A percentile compares a stretch with the other conserved stretches of the same genome.
phyloP scores from a whole-genome alignment of 2,329 filamentous ascomycete genomes.

The Drechslerella dactyloides region DNA sequence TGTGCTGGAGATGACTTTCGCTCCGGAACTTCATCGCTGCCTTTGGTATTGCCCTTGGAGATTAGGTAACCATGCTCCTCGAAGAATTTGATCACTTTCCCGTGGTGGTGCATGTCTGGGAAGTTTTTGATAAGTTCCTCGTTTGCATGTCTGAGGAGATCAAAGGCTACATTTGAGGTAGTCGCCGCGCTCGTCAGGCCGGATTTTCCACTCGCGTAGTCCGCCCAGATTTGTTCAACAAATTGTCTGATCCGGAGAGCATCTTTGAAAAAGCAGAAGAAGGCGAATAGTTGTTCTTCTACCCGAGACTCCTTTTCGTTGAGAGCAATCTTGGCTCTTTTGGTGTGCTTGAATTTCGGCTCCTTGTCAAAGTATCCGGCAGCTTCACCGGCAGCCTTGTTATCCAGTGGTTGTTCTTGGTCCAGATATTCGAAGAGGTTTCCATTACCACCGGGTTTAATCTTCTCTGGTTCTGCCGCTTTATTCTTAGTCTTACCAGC shows the following conservation, averaged over 20 bases:
- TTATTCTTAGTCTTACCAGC: not conserved
- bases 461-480: not conserved
- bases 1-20: not conserved
- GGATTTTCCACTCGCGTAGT: slow-evolving; percentile 11
- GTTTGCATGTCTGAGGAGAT: slow-evolving; percentile 23
- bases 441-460: not conserved
- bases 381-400: not conserved
- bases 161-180: slow-evolving; percentile 13
- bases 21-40: not conserved
- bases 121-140: slow-evolving; percentile 12
- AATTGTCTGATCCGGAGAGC: slow-evolving; percentile 2
- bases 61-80: slow-evolving; percentile 5
- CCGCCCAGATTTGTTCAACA: slow-evolving; percentile 1
- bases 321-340: not conserved
- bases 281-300: slow-evolving; percentile 24
- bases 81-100: slow-evolving; percentile 3
- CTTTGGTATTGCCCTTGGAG: not conserved
- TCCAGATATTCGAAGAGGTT: slow-evolving; percentile 20
- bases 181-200: slow-evolving; percentile 1
- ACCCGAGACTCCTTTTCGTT: not conserved
- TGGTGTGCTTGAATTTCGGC: not conserved
- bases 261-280: slow-evolving; percentile 28
- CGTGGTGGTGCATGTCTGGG: slow-evolving; percentile 1
- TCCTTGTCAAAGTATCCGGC: not conserved
- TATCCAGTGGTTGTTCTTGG: slow-evolving; percentile 1